phyloP scores from a whole-genome alignment of 805 yeast species.

The Candida easanensis region DNA sequence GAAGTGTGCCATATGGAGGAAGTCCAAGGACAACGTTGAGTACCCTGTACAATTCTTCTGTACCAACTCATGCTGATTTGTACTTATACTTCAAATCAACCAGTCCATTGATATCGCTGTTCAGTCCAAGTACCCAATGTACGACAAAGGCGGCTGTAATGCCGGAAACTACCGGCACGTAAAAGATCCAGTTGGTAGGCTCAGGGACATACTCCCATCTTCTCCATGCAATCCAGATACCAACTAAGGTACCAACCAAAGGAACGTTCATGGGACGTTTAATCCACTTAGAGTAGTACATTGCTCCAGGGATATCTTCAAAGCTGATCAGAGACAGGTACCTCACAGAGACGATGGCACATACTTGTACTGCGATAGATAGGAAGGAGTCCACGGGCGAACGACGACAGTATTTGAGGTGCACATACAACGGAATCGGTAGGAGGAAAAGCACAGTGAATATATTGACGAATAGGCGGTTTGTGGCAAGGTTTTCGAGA shows the following conservation, averaged over 20 bases:
- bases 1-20: not conserved
- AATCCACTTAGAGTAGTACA: not conserved
- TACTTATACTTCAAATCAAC: conserved; percentile 16
- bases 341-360: conserved; percentile 10
- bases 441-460: conserved; percentile 18
- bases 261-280: conserved; percentile 5
- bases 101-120: conserved; percentile 7
- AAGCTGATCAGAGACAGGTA: conserved; percentile 6
- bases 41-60: conserved; percentile 3
- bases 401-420: conserved; percentile 11
- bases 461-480: conserved; percentile 15
- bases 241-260: too few relatives aligned
- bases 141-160: conserved; percentile 7
- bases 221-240: conserved; percentile 6
- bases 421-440: conserved; percentile 19
- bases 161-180: conserved; percentile 11
- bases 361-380: conserved; percentile 6
- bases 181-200: conserved; percentile 7
- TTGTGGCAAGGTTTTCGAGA: conserved; percentile 10
- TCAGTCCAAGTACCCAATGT: conserved; percentile 13
- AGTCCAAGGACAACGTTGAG: too few relatives aligned
- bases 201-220: conserved; percentile 1
- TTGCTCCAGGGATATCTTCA: not conserved
- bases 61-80: conserved; percentile 12
- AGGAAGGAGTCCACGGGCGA: conserved; percentile 12